These are phyloP conservation scores for Hibiscus mutabilis DNA, from an alignment of 345 rosid species.

Conservation along the genomic window DNA sequence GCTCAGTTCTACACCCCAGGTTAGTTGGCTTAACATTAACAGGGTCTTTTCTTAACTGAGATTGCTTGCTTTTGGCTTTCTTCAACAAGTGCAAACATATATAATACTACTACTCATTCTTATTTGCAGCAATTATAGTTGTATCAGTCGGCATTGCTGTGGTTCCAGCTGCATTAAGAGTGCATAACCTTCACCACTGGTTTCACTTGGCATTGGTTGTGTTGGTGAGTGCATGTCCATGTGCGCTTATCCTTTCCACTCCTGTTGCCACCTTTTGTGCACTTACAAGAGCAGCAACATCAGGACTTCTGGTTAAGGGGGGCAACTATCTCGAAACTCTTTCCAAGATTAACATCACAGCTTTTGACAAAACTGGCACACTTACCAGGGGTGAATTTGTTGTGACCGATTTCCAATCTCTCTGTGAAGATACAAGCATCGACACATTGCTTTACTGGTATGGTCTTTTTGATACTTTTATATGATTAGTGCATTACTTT, in stretches of 20 bases:
- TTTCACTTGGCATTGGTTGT: slow-evolving; percentile 74
- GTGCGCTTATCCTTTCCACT: slow-evolving; percentile 85
- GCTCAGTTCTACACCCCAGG: slow-evolving; percentile 88
- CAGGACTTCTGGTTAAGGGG: slow-evolving; percentile 82
- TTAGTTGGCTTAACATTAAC: slow-evolving; percentile 12
- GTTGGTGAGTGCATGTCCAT: slow-evolving; percentile 90
- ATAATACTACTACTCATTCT: neutral
- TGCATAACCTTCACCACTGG: slow-evolving; percentile 45
- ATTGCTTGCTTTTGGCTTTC: no score
- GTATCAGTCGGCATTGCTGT: slow-evolving; percentile 48
- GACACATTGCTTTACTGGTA: slow-evolving; percentile 65
- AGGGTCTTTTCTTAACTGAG: no score
- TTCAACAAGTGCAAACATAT: no score
- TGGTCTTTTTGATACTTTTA: slow-evolving; percentile 6
- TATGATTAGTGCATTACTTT: neutral
- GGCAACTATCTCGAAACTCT: slow-evolving; percentile 73
- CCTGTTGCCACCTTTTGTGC: slow-evolving; percentile 93
- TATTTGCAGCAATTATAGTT: slow-evolving; percentile 49
- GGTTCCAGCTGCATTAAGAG: slow-evolving; percentile 43
- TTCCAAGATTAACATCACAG: slow-evolving; percentile 58
- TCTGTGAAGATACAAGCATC: slow-evolving; percentile 31
- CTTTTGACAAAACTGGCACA: slow-evolving; percentile 93
- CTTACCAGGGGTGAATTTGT: slow-evolving; percentile 82
- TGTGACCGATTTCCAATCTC: slow-evolving; percentile 53
- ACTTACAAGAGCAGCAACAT: slow-evolving; percentile 72